Percentiles rank a stretch among this genome's conserved stretches.
Evolutionary conservation across 2,329 filamentous ascomycete genomes (phyloP).

Genomic region (Nannizzia gypsea): DNA sequence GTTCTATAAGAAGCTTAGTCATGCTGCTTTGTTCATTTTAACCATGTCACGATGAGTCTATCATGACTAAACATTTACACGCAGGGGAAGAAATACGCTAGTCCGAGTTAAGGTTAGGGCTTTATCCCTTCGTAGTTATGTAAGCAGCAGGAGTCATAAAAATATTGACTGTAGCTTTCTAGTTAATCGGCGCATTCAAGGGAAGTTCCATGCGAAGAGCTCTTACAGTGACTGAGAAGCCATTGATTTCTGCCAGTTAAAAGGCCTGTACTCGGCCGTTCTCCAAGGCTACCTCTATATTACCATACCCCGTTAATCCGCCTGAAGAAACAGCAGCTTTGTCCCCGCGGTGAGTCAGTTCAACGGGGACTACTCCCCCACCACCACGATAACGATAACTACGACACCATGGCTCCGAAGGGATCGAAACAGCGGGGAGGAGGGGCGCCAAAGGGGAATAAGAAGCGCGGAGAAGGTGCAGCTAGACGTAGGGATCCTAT

Average conservation of each 20-base stretch:
- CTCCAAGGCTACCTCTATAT: not conserved
- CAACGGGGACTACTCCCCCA: not conserved
- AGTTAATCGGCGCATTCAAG: not conserved
- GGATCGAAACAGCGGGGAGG: not conserved
- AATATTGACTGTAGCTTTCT: not conserved
- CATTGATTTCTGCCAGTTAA: not conserved
- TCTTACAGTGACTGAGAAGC: not conserved
- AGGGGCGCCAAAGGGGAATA: not conserved
- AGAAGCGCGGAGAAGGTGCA: not conserved
- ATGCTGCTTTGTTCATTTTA: not conserved
- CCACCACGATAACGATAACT: not conserved
- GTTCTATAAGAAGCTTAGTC: not conserved
- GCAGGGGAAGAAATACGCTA: not conserved
- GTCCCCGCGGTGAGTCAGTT: not conserved
- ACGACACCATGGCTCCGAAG: not conserved
- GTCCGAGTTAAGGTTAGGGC: not conserved
- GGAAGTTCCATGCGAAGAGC: not conserved
- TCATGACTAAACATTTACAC: not conserved
- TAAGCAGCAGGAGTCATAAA: not conserved
- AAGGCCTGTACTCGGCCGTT: too few species aligned
- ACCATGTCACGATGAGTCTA: not conserved
- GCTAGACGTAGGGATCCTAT: slow-evolving; percentile 24
- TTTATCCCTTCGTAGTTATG: not conserved
- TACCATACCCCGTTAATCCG: not conserved
- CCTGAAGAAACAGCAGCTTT: not conserved